phyloP scores from a whole-genome alignment of 257 asterid species.

The Ajuga chamaepitys region DNA sequence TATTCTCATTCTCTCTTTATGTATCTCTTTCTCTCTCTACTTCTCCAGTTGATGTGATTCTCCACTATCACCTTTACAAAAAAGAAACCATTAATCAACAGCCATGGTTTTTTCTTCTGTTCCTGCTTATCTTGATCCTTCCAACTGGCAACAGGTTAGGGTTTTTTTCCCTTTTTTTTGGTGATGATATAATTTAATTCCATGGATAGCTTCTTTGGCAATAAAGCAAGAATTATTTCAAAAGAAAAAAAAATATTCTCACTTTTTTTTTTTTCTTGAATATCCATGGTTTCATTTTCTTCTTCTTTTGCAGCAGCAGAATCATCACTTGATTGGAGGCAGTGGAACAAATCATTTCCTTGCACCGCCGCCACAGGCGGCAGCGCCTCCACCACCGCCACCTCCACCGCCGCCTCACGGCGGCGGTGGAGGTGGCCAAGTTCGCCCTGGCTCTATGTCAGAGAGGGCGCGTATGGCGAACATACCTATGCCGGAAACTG shows the following conservation, averaged over 20 bases:
- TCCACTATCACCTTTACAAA: constrained; percentile 35
- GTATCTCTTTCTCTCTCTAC: constrained; percentile 6
- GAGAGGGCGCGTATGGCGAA: constrained; percentile 86
- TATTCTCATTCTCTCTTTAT: constrained; percentile 38
- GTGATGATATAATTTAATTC: background rate
- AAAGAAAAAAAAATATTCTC: constrained; percentile 52
- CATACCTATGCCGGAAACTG: constrained; percentile 73
- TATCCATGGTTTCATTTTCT: constrained; percentile 26
- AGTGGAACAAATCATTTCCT: constrained; percentile 28
- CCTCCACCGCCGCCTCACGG: constrained; percentile 38
- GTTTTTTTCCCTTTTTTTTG: background rate
- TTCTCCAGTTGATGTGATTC: constrained; percentile 43
- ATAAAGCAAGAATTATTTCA: constrained; percentile 38
- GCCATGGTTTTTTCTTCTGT: constrained; percentile 54
- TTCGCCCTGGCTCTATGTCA: constrained; percentile 77
- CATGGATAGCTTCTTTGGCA: constrained; percentile 41
- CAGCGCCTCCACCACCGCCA: constrained; percentile 22
- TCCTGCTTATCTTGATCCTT: constrained; percentile 51
- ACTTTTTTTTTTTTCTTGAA: constrained; percentile 23
- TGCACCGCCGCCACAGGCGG: constrained; percentile 14
- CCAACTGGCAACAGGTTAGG: constrained; percentile 55
- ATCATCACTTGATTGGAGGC: constrained; percentile 39
- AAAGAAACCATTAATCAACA: constrained; percentile 33
- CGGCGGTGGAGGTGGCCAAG: constrained; percentile 30
- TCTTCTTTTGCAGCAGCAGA: constrained; percentile 32